Conservation (phyloP, 2,329 filamentous ascomycete species). For the Didymella pinodella region DNA sequence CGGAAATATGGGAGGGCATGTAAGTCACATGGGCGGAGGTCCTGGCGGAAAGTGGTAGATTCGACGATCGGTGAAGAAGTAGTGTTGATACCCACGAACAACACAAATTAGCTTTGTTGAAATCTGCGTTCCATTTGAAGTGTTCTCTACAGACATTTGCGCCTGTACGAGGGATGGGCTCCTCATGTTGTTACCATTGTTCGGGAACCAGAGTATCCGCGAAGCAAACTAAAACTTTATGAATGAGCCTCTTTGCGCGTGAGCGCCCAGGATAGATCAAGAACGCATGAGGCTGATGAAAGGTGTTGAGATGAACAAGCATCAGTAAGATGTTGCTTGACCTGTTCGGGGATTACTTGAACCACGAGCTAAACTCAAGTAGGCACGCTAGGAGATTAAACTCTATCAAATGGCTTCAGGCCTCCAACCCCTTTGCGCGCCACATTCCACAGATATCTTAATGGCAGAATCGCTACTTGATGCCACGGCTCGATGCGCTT, state of each 20-base stretch:
- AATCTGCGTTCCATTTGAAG: too few relatives aligned
- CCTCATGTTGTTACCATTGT: too few relatives aligned
- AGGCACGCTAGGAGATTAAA: background rate
- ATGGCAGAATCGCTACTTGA: background rate
- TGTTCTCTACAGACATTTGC: too few relatives aligned
- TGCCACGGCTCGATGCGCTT: background rate
- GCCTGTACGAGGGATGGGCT: too few relatives aligned
- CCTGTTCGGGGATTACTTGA: background rate
- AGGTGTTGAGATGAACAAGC: background rate
- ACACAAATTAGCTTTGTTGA: too few relatives aligned
- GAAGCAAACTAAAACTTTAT: too few relatives aligned
- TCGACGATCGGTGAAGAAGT: background rate
- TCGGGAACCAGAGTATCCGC: too few relatives aligned
- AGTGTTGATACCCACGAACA: constrained; percentile 1
- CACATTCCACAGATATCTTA: background rate
- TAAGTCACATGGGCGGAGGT: background rate
- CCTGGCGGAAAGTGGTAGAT: constrained; percentile 7
- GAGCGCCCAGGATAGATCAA: background rate
- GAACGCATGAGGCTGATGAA: background rate
- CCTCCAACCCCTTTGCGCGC: constrained; percentile 10
- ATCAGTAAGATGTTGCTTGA: background rate
- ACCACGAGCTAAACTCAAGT: background rate
- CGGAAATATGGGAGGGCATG: background rate
- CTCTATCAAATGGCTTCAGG: background rate
- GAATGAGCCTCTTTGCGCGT: too few relatives aligned